Evolutionary conservation across 129 eudicot species (phyloP).

Genomic region (Centella asiatica): DNA sequence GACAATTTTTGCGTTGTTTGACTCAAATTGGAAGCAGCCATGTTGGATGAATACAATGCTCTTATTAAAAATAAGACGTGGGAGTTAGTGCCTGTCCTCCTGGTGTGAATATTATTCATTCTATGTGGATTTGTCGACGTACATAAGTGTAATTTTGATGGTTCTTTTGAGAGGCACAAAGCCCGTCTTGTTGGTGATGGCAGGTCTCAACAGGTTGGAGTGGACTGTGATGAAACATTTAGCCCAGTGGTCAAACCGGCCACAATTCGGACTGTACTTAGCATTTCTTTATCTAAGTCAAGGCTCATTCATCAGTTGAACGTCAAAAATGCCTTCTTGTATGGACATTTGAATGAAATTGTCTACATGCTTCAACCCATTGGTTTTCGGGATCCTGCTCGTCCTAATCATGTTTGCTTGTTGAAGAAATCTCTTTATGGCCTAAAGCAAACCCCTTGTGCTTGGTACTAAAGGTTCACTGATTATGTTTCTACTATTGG

Average conservation of each 20-base stretch:
- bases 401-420: too few species aligned
- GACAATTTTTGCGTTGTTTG: neutral
- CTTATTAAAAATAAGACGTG: slow-evolving; percentile 5
- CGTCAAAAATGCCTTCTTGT: too few species aligned
- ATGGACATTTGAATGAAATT: neutral
- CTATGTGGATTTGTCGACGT: neutral
- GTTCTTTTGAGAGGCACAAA: neutral
- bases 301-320: neutral
- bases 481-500: too few species aligned
- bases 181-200: neutral
- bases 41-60: slow-evolving; percentile 8
- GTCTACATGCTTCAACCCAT: neutral
- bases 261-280: neutral
- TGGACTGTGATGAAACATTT: slow-evolving; percentile 6
- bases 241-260: neutral
- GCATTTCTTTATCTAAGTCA: neutral
- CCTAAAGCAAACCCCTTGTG: too few species aligned
- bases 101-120: neutral
- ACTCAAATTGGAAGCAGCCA: neutral
- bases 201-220: slow-evolving; percentile 3
- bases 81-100: neutral
- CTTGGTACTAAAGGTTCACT: too few species aligned
- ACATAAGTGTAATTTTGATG: neutral
- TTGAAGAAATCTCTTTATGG: too few species aligned
- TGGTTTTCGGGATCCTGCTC: too few species aligned